Base-by-base conservation (phyloP, 1,139 yeast genomes). In the Kodamaea alishanica region DNA sequence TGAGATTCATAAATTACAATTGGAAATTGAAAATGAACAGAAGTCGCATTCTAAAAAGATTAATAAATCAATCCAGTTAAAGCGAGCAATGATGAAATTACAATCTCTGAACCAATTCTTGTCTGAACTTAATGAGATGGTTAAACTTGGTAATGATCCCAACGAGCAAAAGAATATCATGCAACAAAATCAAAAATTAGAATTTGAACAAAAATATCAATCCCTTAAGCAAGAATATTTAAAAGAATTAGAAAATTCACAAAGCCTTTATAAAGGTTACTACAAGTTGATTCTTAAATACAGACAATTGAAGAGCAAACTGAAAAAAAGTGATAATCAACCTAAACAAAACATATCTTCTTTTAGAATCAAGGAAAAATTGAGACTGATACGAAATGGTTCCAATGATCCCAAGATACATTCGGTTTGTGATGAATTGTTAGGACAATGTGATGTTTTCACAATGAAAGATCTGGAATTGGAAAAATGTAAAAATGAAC, bases 211-310 rank as follows among this genome's bases (percentile, higher is more conserved):
- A 7, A 53, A 60, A 38, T 71, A 65, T 45, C 46, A 58, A 2
- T 46, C 58, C 6, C 52, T 75, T 29, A 59, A 67, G 39, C 41
- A 50, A n/a, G 65, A 64, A 23, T 63, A 63, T 42, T 43, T 66
- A 7, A 50, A 49, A 6, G 73, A 68, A 41, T 47, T 67, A 25
- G 49, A 52, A 22, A 58, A 52, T 32, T 59, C 63, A 11, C 63
- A 60, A 44, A 46, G 43, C 9, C 56, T 68, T 34, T 65, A 65
- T 45, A 52, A 61, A 35, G 64, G 65, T 10, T 75, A 71, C 48
- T 64, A 69, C 45, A 56, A 60, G 38, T 58, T 75, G 25, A 65
- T 68, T 26, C 50, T 61, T 34, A 72, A 70, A 48, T 74, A 75
- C 49, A 60, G 66, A 30, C 59, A 58, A 10, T 51, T 73, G 42